Conservation (phyloP, 2,329 filamentous ascomycete genomes). For the Curvularia sp. region DNA sequence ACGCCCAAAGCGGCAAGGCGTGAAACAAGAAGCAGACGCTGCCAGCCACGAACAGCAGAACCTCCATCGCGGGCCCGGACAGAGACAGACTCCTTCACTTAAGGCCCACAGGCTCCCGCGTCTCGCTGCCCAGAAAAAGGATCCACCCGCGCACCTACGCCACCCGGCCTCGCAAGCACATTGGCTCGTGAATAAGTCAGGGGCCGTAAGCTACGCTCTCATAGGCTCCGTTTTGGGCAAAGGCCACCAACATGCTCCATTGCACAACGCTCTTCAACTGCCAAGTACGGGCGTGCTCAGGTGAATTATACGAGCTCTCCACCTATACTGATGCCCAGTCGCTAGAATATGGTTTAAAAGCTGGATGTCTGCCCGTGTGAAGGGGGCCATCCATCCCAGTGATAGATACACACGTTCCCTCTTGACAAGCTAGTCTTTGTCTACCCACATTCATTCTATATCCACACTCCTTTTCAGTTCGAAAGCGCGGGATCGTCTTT, state of each 20-base stretch:
- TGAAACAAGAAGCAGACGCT: slow-evolving; percentile 34
- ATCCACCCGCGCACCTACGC: slow-evolving; percentile 18
- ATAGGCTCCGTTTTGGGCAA: slow-evolving; percentile 23
- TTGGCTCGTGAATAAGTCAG: slow-evolving; percentile 33
- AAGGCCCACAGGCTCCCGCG: slow-evolving; percentile 26
- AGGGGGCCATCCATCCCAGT: slow-evolving; percentile 32
- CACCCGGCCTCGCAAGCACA: slow-evolving; percentile 24
- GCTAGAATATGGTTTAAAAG: slow-evolving; percentile 29
- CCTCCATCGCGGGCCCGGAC: slow-evolving; percentile 21
- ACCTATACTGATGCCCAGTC: slow-evolving; percentile 21
- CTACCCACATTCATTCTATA: slow-evolving; percentile 36
- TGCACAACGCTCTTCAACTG: slow-evolving; percentile 32
- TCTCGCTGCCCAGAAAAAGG: slow-evolving; percentile 41
- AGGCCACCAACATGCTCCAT: slow-evolving; percentile 25
- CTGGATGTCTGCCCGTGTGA: slow-evolving; percentile 25
- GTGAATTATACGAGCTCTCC: slow-evolving; percentile 23
- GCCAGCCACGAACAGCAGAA: slow-evolving; percentile 28
- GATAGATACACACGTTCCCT: slow-evolving; percentile 31
- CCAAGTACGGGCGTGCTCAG: slow-evolving; percentile 30
- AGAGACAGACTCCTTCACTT: slow-evolving; percentile 11
- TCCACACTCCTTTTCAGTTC: slow-evolving; percentile 37
- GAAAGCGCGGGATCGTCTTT: slow-evolving; percentile 42
- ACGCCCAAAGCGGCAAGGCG: slow-evolving; percentile 21
- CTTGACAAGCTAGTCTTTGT: slow-evolving; percentile 44
- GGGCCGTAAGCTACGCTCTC: slow-evolving; percentile 27